Evolutionary conservation across 2,329 filamentous ascomycete genomes (phyloP).

Genomic region (Chaetomium sp.): DNA sequence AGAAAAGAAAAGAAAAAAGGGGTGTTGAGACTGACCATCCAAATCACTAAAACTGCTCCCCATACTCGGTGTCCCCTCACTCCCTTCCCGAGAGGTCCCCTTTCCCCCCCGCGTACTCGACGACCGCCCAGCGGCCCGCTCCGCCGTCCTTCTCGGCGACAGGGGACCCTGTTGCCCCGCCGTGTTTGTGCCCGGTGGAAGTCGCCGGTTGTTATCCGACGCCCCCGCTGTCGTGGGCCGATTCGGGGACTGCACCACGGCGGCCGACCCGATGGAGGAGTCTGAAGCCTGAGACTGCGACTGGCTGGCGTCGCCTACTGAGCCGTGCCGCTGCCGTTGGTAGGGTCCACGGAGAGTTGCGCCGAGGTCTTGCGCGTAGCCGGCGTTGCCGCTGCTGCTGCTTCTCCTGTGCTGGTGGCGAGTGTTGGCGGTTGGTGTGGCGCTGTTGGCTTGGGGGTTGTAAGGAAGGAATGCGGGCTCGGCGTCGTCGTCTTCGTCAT

Average conservation of each 20-base stretch:
- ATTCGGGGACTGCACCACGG: conserved; percentile 29
- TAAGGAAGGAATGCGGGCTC: conserved; percentile 52
- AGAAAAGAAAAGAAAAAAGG: not conserved
- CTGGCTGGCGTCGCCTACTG: conserved; percentile 27
- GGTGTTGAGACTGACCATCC: conserved; percentile 48
- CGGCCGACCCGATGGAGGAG: conserved; percentile 52
- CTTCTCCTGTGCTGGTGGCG: too few relatives aligned
- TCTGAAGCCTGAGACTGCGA: conserved; percentile 50
- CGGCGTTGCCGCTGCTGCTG: conserved; percentile 6
- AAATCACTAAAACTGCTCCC: conserved; percentile 83
- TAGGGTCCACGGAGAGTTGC: conserved; percentile 46
- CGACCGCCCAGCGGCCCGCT: conserved; percentile 45
- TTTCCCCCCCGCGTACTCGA: conserved; percentile 44
- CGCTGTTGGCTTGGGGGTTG: conserved; percentile 14
- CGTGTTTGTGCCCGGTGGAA: not conserved
- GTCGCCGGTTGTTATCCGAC: not conserved
- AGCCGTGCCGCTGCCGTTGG: not conserved
- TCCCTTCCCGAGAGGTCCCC: conserved; percentile 52
- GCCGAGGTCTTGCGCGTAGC: conserved; percentile 37
- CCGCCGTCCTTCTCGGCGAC: conserved; percentile 54
- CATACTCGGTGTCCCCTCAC: conserved; percentile 72
- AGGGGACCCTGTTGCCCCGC: conserved; percentile 36
- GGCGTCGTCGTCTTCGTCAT: conserved; percentile 44
- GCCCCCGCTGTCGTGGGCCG: conserved; percentile 23
- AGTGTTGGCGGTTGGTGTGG: not conserved